Base-by-base conservation (phyloP, 352 stramenopile genomes). In the Peronosclerospora sorghi region DNA sequence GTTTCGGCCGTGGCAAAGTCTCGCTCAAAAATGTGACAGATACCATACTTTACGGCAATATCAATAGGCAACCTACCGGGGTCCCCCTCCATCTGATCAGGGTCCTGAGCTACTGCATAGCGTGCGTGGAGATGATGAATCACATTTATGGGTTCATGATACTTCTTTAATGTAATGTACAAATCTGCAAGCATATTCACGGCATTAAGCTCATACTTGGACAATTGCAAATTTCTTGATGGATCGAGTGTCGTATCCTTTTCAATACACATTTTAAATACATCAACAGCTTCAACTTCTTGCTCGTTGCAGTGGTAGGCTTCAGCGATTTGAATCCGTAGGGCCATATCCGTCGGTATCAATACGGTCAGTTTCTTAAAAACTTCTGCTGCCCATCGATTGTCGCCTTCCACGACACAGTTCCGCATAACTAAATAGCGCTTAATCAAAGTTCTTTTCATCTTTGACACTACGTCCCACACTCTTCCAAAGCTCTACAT, bases 251-350 rank as follows among this genome's bases (percentile, higher is more conserved):
- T 69, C 18, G 72, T 75, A 0, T 73, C 74, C 35, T 84, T 87
- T 34, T 86, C 73, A 26, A 93, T 90, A 23, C 80, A 93, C 55
- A 69, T 87, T 39, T 85, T 81, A 1, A 93, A 56, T 13, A 77
- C 80, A 52, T 90, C 75, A 1, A 93, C 77, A 0, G 80, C 80
- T 38, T 90, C 75, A 21, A 87, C 77, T 51, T 88, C 68, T 45
- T 93, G 77, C 14, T 83, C 74, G 46, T 89, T 86, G 55, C n/a
- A n/a, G n/a, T n/a, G n/a, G n/a, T n/a, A n/a, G n/a, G n/a, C n/a
- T n/a, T n/a, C n/a, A n/a, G n/a, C 80, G 41, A 88, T 83, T 48
- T 90, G 77, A 47, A 93, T 88, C 77, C 77, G 89, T 21, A 93
- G 54, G 8, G 80, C 86, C 0, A 90, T 46, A 21, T 93, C 80